A percentile compares a stretch with the other conserved stretches of the same genome.
phyloP scores from a whole-genome alignment of 176 grass and related monocot species.

The Oryza glaberrima region DNA sequence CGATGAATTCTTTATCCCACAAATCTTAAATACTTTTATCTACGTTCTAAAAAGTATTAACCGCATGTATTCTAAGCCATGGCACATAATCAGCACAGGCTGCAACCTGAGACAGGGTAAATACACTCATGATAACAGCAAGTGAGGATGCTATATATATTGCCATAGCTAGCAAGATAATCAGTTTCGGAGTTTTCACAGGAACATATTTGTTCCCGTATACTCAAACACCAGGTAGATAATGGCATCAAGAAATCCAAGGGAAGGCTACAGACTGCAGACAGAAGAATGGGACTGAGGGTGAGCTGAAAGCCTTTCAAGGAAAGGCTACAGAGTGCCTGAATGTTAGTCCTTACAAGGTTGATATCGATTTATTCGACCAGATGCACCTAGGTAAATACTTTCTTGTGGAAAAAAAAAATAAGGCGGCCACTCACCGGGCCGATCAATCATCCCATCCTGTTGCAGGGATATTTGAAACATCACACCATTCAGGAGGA shows the following conservation, averaged over 20 bases:
- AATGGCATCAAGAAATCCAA: not conserved
- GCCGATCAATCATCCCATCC: slow-evolving; percentile 59
- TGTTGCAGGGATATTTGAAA: slow-evolving; percentile 49
- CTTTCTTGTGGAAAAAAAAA: not conserved
- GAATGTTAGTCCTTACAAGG: slow-evolving; percentile 20
- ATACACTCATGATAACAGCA: not conserved
- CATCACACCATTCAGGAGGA: slow-evolving; percentile 55
- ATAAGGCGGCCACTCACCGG: not conserved
- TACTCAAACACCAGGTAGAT: not conserved
- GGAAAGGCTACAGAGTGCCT: not conserved
- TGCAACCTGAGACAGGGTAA: not conserved
- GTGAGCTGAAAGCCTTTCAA: not conserved
- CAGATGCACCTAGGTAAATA: not conserved
- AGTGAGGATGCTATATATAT: not conserved
- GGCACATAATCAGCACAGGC: not conserved
- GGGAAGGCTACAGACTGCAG: slow-evolving; percentile 1
- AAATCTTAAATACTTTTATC: too few species aligned
- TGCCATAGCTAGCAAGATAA: not conserved
- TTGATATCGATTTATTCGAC: slow-evolving; percentile 11
- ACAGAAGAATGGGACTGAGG: not conserved
- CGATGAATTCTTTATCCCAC: too few species aligned
- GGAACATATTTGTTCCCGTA: not conserved
- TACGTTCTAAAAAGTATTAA: too few species aligned
- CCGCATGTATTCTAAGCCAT: too few species aligned
- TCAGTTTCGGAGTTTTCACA: not conserved